Conservation (phyloP, 2,329 filamentous ascomycete genomes). For the Magnaporthiopsis rhizophila region DNA sequence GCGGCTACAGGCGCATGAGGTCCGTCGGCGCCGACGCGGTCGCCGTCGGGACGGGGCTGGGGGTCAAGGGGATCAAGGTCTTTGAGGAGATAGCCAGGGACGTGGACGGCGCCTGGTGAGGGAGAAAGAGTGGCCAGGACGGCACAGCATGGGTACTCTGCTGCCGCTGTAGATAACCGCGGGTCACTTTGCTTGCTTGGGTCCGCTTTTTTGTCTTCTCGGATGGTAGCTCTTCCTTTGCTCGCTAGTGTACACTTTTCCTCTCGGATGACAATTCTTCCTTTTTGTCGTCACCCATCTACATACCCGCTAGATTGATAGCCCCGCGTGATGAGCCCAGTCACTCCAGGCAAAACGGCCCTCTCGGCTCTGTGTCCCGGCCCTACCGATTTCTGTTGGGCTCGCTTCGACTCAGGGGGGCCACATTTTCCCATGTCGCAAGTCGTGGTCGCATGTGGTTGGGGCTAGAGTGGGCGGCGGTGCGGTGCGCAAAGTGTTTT, state of each 20-base stretch:
- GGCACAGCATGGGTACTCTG: not conserved
- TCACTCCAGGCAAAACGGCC: not conserved
- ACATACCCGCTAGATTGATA: not conserved
- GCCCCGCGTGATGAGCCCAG: not conserved
- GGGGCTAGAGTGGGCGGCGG: not conserved
- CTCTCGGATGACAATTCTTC: not conserved
- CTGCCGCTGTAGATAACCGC: no score
- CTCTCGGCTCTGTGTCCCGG: not conserved
- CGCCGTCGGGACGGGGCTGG: constrained; percentile 62
- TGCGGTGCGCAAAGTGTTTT: not conserved
- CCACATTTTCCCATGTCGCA: not conserved
- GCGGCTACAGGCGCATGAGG: constrained; percentile 58
- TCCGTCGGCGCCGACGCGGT: constrained; percentile 58
- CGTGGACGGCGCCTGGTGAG: not conserved
- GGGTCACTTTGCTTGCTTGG: no score
- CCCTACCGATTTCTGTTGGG: not conserved
- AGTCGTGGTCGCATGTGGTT: not conserved
- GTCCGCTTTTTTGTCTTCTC: no score
- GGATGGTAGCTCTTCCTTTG: no score
- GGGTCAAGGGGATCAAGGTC: constrained; percentile 51
- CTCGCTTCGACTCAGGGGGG: not conserved
- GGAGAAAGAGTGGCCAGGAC: not conserved
- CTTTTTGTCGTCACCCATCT: not conserved
- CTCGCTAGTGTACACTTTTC: no score
- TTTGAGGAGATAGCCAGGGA: constrained; percentile 56